phyloP scores from a whole-genome alignment of 495 filamentous ascomycete species.

The Penicillium tannophilum region DNA sequence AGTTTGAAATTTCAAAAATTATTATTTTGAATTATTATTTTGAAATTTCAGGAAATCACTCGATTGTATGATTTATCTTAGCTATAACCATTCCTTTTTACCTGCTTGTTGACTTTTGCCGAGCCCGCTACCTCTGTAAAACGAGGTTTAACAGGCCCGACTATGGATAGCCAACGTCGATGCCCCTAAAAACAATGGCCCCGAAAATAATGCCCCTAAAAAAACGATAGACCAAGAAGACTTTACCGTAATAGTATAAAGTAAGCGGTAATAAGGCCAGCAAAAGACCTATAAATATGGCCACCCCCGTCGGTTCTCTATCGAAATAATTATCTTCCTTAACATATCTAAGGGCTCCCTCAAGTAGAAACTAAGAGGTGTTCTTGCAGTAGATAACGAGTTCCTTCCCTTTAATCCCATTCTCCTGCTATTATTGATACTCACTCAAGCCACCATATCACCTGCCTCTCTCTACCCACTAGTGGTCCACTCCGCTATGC shows the following conservation, averaged over 20 bases:
- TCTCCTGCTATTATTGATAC: not conserved
- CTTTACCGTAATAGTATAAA: too few species aligned
- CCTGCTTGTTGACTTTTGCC: not conserved
- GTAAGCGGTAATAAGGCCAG: too few species aligned
- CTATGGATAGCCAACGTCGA: not conserved
- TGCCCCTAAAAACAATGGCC: not conserved
- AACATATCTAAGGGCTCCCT: too few species aligned
- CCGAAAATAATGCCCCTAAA: too few species aligned
- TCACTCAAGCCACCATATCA: not conserved
- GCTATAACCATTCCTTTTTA: not conserved
- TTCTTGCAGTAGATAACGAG: too few species aligned
- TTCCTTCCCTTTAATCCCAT: too few species aligned
- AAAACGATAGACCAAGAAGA: too few species aligned
- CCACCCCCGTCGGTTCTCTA: too few species aligned
- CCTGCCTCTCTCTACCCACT: not conserved
- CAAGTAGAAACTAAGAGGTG: too few species aligned
- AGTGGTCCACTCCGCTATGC: not conserved
- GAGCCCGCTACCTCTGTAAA: not conserved
- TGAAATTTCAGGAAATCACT: not conserved
- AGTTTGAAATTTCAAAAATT: too few species aligned
- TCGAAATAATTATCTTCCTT: too few species aligned
- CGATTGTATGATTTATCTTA: not conserved
- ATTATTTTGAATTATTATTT: not conserved
- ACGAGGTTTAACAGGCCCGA: not conserved
- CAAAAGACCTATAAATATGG: too few species aligned